Evolutionary conservation across 2,329 filamentous ascomycete species (phyloP).

Genomic region (Fusarium burgessii): DNA sequence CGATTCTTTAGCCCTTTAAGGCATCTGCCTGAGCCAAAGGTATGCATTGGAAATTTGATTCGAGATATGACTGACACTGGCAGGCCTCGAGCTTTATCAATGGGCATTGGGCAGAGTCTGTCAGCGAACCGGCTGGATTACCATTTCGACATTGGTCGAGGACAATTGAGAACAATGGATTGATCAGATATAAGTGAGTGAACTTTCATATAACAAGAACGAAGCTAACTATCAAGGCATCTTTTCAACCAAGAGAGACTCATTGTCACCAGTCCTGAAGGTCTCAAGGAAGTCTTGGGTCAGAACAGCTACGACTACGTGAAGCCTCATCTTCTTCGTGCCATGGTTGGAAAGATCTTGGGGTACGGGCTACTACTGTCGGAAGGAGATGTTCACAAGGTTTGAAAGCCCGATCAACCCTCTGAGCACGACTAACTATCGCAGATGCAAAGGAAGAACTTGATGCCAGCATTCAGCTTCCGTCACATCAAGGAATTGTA

Average conservation of each 20-base stretch:
- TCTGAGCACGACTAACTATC: too few relatives aligned
- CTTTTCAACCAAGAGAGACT: conserved; percentile 35
- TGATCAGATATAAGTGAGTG: conserved; percentile 30
- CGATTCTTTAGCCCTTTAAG: conserved; percentile 22
- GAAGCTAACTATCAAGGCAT: conserved; percentile 3
- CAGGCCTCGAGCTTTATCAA: conserved; percentile 22
- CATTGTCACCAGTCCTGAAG: conserved; percentile 20
- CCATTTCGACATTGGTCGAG: conserved; percentile 30
- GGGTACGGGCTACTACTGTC: conserved; percentile 15
- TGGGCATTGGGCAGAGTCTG: conserved; percentile 35
- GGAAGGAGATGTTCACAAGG: conserved; percentile 33
- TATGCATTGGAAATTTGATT: accelerated
- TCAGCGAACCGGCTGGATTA: conserved; percentile 29
- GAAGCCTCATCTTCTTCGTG: conserved; percentile 30
- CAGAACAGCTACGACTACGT: conserved; percentile 34
- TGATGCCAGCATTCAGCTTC: conserved; percentile 40
- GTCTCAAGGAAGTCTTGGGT: conserved; percentile 26
- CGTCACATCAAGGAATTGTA: conserved; percentile 35
- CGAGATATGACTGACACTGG: neutral
- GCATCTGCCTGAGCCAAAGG: conserved; percentile 17
- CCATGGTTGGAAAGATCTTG: conserved; percentile 33
- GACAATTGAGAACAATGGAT: conserved; percentile 34
- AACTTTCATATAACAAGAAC: accelerated
- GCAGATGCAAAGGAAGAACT: conserved; percentile 34
- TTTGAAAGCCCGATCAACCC: too few relatives aligned